Conservation (phyloP, 108 stramenopile genomes). For the Nitzschia palea region DNA sequence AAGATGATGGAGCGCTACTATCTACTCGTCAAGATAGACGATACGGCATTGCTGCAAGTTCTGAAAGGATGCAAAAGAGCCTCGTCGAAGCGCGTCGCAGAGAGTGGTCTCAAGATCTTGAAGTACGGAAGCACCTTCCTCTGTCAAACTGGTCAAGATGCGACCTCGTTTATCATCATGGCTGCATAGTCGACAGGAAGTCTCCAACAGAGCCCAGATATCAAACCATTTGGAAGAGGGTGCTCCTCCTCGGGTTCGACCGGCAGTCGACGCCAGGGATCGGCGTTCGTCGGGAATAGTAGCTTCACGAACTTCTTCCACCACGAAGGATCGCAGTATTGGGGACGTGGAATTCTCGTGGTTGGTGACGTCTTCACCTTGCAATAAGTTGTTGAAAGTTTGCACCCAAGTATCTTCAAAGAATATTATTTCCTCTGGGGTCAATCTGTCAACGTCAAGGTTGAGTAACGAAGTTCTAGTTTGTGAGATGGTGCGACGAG, state of each 20-base stretch:
- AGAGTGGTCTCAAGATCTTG: not conserved
- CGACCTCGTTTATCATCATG: not conserved
- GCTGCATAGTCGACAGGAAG: not conserved
- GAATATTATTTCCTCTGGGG: slow-evolving; percentile 1
- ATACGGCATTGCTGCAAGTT: not conserved
- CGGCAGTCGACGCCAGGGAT: too few relatives aligned
- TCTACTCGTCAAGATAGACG: not conserved
- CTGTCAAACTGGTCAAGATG: not conserved
- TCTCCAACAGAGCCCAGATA: slow-evolving; percentile 1
- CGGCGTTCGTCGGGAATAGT: too few relatives aligned
- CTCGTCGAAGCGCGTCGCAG: slow-evolving; percentile 1
- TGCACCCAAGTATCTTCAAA: slow-evolving; percentile 4
- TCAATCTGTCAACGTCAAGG: not conserved
- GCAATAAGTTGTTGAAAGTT: not conserved
- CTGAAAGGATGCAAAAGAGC: not conserved
- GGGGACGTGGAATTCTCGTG: not conserved
- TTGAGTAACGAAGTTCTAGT: slow-evolving; percentile 1
- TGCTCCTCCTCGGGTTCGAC: too few relatives aligned
- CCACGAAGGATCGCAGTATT: slow-evolving; percentile 1
- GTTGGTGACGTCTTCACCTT: not conserved
- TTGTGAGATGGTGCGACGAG: not conserved
- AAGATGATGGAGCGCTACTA: too few relatives aligned
- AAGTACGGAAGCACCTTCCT: not conserved
- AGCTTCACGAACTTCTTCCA: slow-evolving; percentile 3
- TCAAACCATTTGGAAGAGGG: slow-evolving; percentile 2